A percentile compares a stretch with the other conserved stretches of the same genome.
These are phyloP conservation scores for Tephrocybe sp. DNA, from an alignment of 768 basidiomycete genomes.

Conservation along the genomic window DNA sequence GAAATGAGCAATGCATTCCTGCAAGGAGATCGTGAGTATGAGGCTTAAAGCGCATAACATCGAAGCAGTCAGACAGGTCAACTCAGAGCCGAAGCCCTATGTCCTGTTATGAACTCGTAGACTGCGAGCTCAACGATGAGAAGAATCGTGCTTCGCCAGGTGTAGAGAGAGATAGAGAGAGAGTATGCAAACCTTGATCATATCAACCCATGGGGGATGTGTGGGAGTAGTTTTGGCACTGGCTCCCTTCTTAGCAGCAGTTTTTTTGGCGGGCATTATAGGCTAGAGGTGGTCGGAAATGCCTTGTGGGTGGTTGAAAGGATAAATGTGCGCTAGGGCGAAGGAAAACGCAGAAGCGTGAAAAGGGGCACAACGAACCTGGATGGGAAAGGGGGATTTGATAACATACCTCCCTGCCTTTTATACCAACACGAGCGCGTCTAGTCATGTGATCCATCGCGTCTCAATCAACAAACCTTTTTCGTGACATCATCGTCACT, in stretches of 20 bases:
- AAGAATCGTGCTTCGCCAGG: too few species aligned
- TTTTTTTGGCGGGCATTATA: slow-evolving; percentile 45
- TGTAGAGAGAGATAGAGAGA: background rate
- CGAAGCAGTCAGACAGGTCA: slow-evolving; percentile 11
- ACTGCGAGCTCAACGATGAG: background rate
- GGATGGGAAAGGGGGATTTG: slow-evolving; percentile 36
- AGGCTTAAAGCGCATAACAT: slow-evolving; percentile 3
- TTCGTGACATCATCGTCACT: background rate
- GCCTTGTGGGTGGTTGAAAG: slow-evolving; percentile 12
- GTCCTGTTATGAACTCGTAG: slow-evolving; percentile 20
- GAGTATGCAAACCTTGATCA: slow-evolving; percentile 68
- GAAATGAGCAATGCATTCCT: slow-evolving; percentile 82
- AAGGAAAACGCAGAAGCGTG: slow-evolving; percentile 17
- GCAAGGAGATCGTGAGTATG: slow-evolving; percentile 10
- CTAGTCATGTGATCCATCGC: slow-evolving; percentile 35
- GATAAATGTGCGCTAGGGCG: slow-evolving; percentile 21
- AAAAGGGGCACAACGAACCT: slow-evolving; percentile 22
- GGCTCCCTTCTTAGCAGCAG: slow-evolving; percentile 33
- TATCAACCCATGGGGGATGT: slow-evolving; percentile 68
- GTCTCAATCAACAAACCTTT: slow-evolving; percentile 40
- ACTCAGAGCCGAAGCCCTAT: slow-evolving; percentile 17
- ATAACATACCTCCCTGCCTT: slow-evolving; percentile 34
- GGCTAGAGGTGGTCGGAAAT: slow-evolving; percentile 16
- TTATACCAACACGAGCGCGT: slow-evolving; percentile 50
- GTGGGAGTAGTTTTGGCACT: slow-evolving; percentile 42